Evolutionary conservation across 2,329 filamentous ascomycete genomes (phyloP), one percentile per base, ranked within the genome.

Genomic region (Fusarium verrucosum): DNA sequence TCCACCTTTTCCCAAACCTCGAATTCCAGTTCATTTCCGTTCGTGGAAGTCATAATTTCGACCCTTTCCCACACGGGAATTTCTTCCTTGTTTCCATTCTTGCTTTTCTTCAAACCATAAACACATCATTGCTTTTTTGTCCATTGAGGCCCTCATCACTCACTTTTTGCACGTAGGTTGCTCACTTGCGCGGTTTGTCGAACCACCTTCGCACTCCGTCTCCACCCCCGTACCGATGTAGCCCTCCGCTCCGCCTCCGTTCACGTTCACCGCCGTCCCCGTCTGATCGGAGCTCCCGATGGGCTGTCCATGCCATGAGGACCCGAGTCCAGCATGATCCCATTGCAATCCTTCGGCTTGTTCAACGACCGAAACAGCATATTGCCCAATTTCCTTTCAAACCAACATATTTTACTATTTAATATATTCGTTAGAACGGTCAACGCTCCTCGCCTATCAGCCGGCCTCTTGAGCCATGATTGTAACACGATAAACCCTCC

Each of bases 231-330:
- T 61, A 56, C 63, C 68, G 63, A 69, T 38, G 66, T 37, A 61
- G 41, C 51, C 54, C 65, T 61, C 68, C 68, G 68, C 68, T 70
- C 68, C 68, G 68, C 68, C 45, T 47, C 65, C 68, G 68, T 70
- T 65, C 63, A 66, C 68, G 68, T 70, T 65, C 63, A 66, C 58
- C 58, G 63, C 63, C 56, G 66, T 35, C 58, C 47, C 68, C 65
- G 56, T 59, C 54, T 47, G 36, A 43, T 65, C 68, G 68, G 68
- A 60, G 59, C 51, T 46, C 59, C 53, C 52, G 51, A 62, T 26
- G 20, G 25, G 19, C 35, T 65, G 30, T 26, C 49, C 43, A 60
- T n/a, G 56, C 49, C 43, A 60, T n/a, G 56, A 62, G 30, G 33
- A 25, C 44, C 55, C 60, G 44, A 54, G 44, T 51, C 20, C 61